Base-by-base conservation (phyloP, 192 early-diverging fungal genomes). In the Backusella westeae region DNA sequence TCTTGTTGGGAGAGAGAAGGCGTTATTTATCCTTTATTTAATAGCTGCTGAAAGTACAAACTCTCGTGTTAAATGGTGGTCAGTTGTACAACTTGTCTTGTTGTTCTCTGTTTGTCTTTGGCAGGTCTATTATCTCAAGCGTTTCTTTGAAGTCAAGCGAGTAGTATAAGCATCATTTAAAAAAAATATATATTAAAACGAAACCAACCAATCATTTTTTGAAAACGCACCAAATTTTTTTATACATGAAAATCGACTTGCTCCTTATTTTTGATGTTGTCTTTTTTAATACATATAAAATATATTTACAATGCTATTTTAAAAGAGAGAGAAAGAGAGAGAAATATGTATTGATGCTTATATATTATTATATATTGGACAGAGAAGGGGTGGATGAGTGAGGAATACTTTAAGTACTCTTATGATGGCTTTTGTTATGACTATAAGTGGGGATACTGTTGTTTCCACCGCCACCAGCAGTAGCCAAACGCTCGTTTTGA, bases 21-120 rank as follows among this genome's bases (percentile, higher is more conserved):
- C 12, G 42, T 44, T 17, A 44, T 17, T 44, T 4, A 44, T 19
- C 14, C 42, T 34, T 53, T 38, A n/a, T 39, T 67, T 23, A 38
- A 34, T 84, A 94, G 92, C 93, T 74, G 91, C 92, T 56, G 91
- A 92, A 74, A 90, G 89, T 82, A 95, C 93, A 21, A 91, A 94
- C 80, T 77, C 90, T 53, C 90, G 94, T 72, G 93, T 95, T 32
- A 85, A 90, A 70, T 93, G 90, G 89, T 93, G 92, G 92, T 91
- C 93, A 42, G 67, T 91, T 38, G 78, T 91, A 42, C 90, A 94
- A 78, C 77, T 87, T 44, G 69, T 72, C 14, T 77, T 91, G 36
- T 77, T 94, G 12, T 76, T 90, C 38, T 83, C 83, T 29, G 91
- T 94, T 69, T 90, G 87, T 70, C 76, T 84, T 44, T 93, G 90